phyloP scores from a whole-genome alignment of 2,329 filamentous ascomycete genomes.

The Penicillium brasilianum region DNA sequence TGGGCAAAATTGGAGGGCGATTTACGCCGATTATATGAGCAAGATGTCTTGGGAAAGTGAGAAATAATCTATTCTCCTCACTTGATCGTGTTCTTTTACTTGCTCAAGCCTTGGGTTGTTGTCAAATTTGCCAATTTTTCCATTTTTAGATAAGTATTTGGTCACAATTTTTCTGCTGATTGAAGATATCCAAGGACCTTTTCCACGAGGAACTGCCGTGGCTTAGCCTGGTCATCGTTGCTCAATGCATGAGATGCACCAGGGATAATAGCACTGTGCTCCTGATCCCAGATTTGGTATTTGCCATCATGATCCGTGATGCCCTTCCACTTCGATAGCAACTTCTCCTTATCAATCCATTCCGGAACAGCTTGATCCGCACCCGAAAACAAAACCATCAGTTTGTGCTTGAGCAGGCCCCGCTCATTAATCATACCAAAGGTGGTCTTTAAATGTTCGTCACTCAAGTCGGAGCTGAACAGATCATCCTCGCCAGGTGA shows the following conservation, averaged over 20 bases:
- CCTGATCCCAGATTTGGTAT: constrained; percentile 52
- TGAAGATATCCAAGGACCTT: constrained; percentile 37
- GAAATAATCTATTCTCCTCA: not conserved
- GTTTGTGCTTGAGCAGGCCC: constrained; percentile 46
- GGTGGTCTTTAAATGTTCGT: constrained; percentile 61
- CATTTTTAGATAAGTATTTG: not conserved
- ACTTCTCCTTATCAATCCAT: constrained; percentile 52
- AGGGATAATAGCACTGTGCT: constrained; percentile 54
- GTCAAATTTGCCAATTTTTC: not conserved
- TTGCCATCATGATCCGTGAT: constrained; percentile 42
- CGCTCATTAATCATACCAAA: constrained; percentile 61
- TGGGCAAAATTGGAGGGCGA: constrained; percentile 19
- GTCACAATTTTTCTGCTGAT: constrained; percentile 10
- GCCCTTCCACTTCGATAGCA: constrained; percentile 50
- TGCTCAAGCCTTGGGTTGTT: not conserved
- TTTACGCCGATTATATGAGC: not conserved
- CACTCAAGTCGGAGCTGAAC: constrained; percentile 75
- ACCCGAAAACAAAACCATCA: constrained; percentile 55
- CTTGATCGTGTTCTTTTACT: not conserved
- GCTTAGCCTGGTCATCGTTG: constrained; percentile 42
- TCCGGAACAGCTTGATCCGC: constrained; percentile 53
- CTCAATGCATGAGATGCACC: constrained; percentile 44
- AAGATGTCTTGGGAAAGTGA: not conserved
- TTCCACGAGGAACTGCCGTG: constrained; percentile 32
- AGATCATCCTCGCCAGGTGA: constrained; percentile 78